Conservation (phyloP, 202 grass and related monocot genomes). For the Brachypodium distachyon region DNA sequence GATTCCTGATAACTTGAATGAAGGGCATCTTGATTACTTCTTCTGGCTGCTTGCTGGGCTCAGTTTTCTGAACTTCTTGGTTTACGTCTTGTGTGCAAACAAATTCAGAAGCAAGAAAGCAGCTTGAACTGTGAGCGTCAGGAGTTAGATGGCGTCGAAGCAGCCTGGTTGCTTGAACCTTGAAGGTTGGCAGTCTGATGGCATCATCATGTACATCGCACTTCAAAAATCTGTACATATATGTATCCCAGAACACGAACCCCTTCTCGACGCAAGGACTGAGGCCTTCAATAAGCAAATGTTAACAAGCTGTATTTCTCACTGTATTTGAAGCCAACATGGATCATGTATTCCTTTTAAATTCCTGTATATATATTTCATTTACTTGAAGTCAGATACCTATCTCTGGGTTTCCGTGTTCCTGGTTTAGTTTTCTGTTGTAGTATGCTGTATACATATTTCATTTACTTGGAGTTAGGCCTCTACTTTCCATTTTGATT, state of each 20-base stretch:
- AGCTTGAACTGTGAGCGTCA: slow-evolving; percentile 15
- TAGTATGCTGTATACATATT: neutral
- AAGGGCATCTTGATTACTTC: slow-evolving; percentile 75
- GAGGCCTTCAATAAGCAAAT: neutral
- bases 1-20: slow-evolving; percentile 86
- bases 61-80: slow-evolving; percentile 54
- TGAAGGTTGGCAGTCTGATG: neutral
- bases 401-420: neutral
- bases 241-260: neutral
- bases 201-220: neutral
- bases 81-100: slow-evolving; percentile 53
- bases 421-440: neutral
- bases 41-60: slow-evolving; percentile 82
- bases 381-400: neutral
- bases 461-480: neutral
- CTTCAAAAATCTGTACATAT: slow-evolving; percentile 14
- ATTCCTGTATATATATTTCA: slow-evolving; percentile 1
- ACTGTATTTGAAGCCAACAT: neutral
- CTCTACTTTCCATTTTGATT: neutral
- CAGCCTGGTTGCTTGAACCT: too few relatives aligned
- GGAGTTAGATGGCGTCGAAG: neutral
- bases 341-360: neutral
- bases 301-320: neutral
- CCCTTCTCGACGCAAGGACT: neutral
- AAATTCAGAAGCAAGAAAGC: slow-evolving; percentile 79